These are phyloP conservation scores for Stromatinia cepivora DNA, from an alignment of 2,329 filamentous ascomycete genomes.

Conservation along the genomic window DNA sequence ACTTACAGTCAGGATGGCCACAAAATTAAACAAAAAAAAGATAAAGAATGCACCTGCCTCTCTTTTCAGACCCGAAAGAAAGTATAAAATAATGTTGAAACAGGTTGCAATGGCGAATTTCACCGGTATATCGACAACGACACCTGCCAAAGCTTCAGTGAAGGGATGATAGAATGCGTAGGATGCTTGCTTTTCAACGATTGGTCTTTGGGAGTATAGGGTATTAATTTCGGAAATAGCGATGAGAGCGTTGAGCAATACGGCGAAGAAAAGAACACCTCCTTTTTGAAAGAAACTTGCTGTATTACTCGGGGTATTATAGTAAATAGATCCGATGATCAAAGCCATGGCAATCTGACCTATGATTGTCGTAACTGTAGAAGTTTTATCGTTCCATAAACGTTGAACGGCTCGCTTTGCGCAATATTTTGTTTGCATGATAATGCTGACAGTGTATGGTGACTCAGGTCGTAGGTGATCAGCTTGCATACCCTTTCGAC, in stretches of 20 bases:
- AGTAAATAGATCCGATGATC: conserved; percentile 65
- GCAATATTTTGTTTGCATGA: conserved; percentile 76
- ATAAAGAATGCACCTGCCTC: conserved; percentile 81
- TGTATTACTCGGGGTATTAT: conserved; percentile 55
- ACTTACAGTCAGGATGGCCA: conserved; percentile 58
- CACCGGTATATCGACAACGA: conserved; percentile 83
- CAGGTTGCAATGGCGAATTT: conserved; percentile 71
- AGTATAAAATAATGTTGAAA: conserved; percentile 84
- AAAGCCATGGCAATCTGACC: conserved; percentile 54
- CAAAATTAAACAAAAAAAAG: conserved; percentile 52
- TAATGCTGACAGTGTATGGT: conserved; percentile 78
- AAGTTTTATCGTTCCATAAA: conserved; percentile 71
- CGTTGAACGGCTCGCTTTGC: conserved; percentile 78
- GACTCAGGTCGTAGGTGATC: conserved; percentile 64
- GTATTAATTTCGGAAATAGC: conserved; percentile 65
- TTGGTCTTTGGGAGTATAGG: conserved; percentile 82
- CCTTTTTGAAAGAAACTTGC: conserved; percentile 62
- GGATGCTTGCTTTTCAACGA: conserved; percentile 85
- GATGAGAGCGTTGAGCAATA: conserved; percentile 67
- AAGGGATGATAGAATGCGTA: conserved; percentile 92
- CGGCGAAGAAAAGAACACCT: conserved; percentile 67
- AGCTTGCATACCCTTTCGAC: conserved; percentile 44
- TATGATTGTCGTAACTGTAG: conserved; percentile 55
- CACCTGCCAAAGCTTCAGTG: conserved; percentile 82
- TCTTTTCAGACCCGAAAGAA: conserved; percentile 70